Conservation (phyloP, 2,329 filamentous ascomycete species). For the Bertia moriformis region DNA sequence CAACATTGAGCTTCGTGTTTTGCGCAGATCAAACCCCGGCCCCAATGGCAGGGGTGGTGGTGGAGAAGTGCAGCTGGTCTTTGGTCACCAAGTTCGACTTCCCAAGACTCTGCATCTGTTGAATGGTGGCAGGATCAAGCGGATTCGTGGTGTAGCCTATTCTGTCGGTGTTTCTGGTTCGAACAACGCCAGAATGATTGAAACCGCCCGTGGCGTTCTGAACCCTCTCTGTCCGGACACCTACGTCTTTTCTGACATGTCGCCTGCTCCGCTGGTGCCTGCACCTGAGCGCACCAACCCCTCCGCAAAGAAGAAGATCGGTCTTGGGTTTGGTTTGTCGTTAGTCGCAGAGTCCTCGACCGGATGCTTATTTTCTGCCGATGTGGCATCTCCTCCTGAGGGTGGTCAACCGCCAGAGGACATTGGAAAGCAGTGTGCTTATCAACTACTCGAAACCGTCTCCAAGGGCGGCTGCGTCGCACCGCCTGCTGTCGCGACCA, state of each 20-base stretch:
- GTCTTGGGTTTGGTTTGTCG: constrained; percentile 81
- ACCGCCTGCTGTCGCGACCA: constrained; percentile 53
- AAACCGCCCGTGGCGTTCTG: constrained; percentile 70
- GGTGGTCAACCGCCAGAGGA: constrained; percentile 83
- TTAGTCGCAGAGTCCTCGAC: constrained; percentile 75
- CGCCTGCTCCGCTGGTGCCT: constrained; percentile 42
- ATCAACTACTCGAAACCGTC: constrained; percentile 74
- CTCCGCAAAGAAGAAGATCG: constrained; percentile 48
- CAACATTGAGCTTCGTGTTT: constrained; percentile 71
- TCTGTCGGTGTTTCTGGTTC: constrained; percentile 79
- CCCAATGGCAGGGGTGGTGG: constrained; percentile 65
- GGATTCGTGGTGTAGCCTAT: constrained; percentile 84
- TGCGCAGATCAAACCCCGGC: constrained; percentile 67
- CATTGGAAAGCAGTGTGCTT: constrained; percentile 74
- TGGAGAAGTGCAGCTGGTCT: constrained; percentile 83
- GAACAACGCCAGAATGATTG: constrained; percentile 92
- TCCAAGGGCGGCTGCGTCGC: constrained; percentile 71
- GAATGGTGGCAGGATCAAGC: constrained; percentile 70
- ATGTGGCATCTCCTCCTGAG: constrained; percentile 58
- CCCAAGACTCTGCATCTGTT: constrained; percentile 86
- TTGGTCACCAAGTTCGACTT: constrained; percentile 81
- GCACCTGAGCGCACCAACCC: constrained; percentile 32
- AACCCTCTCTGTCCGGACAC: constrained; percentile 80
- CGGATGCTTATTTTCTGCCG: constrained; percentile 76
- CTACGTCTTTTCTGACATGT: constrained; percentile 73